phyloP scores from a whole-genome alignment of 169 alveolate species.

The Cryptosporidium andersoni region DNA sequence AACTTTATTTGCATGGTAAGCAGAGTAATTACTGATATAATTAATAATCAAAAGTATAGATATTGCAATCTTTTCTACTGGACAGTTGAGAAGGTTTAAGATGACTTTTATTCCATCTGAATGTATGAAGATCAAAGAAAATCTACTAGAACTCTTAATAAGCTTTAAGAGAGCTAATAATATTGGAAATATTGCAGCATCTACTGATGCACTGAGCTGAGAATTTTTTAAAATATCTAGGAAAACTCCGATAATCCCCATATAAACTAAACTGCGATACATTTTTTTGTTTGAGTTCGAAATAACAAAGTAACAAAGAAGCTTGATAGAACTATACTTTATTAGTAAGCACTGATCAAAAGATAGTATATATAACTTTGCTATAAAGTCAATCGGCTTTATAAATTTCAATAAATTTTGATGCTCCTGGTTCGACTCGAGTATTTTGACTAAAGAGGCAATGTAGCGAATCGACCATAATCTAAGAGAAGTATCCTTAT shows the following conservation, averaged over 20 bases:
- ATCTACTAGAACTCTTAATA: constrained; percentile 30
- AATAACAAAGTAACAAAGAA: constrained; percentile 36
- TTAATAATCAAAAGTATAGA: constrained; percentile 12
- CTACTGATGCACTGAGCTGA: constrained; percentile 12
- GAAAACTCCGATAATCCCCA: constrained; percentile 59
- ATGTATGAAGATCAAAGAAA: constrained; percentile 31
- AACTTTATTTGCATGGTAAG: constrained; percentile 57
- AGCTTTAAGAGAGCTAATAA: constrained; percentile 18
- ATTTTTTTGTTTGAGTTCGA: constrained; percentile 14
- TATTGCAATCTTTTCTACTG: constrained; percentile 9
- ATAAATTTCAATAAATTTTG: constrained; percentile 5
- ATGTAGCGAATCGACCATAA: constrained; percentile 44
- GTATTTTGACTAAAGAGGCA: constrained; percentile 32
- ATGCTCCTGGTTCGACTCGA: constrained; percentile 4
- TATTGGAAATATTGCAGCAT: constrained; percentile 17
- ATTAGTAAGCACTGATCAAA: constrained; percentile 54
- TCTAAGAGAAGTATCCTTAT: constrained; percentile 38
- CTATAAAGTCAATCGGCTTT: constrained; percentile 36
- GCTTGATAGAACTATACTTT: constrained; percentile 10
- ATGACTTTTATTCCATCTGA: constrained; percentile 39
- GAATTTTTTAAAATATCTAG: constrained; percentile 37
- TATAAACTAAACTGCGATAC: constrained; percentile 43
- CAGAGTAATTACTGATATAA: constrained; percentile 32
- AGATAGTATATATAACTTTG: constrained; percentile 20
- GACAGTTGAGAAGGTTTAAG: constrained; percentile 10